These are phyloP conservation scores for Coemansia umbellata DNA, from an alignment of 192 early-diverging fungal species.

Conservation along the genomic window DNA sequence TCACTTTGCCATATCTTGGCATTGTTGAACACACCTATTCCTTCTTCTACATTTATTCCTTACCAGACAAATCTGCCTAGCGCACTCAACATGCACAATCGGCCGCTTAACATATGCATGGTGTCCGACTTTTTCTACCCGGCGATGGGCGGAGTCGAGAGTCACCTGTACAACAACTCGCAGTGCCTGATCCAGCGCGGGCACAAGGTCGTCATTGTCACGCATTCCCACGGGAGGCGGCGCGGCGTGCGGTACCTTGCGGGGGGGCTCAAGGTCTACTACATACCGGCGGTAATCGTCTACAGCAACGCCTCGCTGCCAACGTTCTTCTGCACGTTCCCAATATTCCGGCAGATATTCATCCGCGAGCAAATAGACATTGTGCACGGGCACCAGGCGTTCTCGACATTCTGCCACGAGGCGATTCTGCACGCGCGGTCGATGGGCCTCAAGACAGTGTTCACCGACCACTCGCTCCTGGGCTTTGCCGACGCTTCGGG, in stretches of 20 bases:
- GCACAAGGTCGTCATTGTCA: constrained; percentile 94
- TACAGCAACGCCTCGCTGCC: constrained; percentile 86
- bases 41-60: not conserved
- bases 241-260: constrained; percentile 87
- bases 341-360: constrained; percentile 87
- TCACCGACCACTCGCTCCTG: constrained; percentile 97
- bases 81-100: not conserved
- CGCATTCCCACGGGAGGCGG: constrained; percentile 80
- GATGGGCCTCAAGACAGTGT: constrained; percentile 89
- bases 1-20: no score
- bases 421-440: constrained; percentile 92
- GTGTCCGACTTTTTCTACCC: constrained; percentile 99
- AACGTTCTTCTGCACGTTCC: constrained; percentile 87
- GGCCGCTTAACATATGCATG: constrained; percentile 60
- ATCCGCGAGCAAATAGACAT: constrained; percentile 88
- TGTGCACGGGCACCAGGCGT: constrained; percentile 95
- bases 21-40: no score
- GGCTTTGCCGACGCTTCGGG: constrained; percentile 92
- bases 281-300: constrained; percentile 81
- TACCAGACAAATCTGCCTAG: no score
- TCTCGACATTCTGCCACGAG: constrained; percentile 92
- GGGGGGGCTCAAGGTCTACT: constrained; percentile 93
- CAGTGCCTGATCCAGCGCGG: constrained; percentile 84
- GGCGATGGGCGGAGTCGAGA: constrained; percentile 93
- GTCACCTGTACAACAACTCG: constrained; percentile 88